These are phyloP conservation scores for Rhodotorula sp. DNA, from an alignment of 1,284 basidiomycete genomes.

Conservation along the genomic window DNA sequence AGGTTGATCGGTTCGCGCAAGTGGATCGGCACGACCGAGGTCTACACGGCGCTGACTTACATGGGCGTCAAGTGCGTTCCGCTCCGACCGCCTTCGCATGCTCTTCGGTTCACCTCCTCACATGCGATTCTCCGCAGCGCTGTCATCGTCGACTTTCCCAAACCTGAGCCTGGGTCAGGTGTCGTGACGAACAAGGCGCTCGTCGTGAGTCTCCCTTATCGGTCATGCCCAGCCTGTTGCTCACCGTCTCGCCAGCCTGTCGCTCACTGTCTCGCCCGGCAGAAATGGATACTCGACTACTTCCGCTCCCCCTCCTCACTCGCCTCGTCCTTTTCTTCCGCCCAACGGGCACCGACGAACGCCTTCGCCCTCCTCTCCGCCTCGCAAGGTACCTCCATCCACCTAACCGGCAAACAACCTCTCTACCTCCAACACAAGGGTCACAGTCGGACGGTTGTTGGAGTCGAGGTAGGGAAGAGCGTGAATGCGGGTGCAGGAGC, in stretches of 20 bases:
- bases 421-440: constrained; percentile 47
- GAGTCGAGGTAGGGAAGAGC: constrained; percentile 36
- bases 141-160: constrained; percentile 44
- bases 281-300: constrained; percentile 41
- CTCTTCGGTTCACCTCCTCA: too few relatives aligned
- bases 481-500: background rate
- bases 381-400: background rate
- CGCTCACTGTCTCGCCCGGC: background rate
- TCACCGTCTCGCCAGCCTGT: background rate
- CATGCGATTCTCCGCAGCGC: constrained; percentile 14
- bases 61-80: constrained; percentile 40
- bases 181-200: constrained; percentile 26
- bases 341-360: background rate
- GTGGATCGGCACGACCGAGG: constrained; percentile 47
- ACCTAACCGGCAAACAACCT: constrained; percentile 27
- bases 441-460: constrained; percentile 45
- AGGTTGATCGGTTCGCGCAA: constrained; percentile 37
- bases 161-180: background rate
- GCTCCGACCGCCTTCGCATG: background rate
- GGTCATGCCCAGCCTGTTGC: background rate
- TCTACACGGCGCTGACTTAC: constrained; percentile 42
- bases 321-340: background rate
- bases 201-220: constrained; percentile 16
- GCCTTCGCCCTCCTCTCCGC: background rate
- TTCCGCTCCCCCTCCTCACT: constrained; percentile 19